Base-by-base conservation (phyloP, 2,329 filamentous ascomycete species). In the Fusarium falciforme region DNA sequence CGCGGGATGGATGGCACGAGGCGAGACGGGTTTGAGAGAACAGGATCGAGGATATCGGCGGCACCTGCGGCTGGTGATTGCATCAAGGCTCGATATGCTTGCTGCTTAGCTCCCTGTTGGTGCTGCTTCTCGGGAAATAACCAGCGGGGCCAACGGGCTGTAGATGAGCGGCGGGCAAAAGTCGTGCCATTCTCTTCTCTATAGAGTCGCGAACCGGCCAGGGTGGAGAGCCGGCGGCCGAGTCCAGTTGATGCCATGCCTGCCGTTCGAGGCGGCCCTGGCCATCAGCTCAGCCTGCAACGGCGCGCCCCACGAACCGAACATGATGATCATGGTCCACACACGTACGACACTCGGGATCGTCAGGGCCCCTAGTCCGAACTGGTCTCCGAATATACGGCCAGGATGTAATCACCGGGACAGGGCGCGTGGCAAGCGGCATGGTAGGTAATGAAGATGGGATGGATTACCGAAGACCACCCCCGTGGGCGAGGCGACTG, bases 231-330 rank as follows among this genome's bases (percentile, higher is more conserved):
- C 14, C 38, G 14, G n/a, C 58, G 93, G 93, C 84, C 94, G 92
- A 14, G 44, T 27, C 3, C 25, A 49, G 83, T 85, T 83, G 93
- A 95, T 77, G 89, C 91, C 81, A 85, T 52, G 47, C 17, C 25
- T 87, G 77, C 93, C 93, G 83, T 96, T 96, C 6, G 93, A 93
- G 59, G 93, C 93, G 88, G 25, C 44, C 44, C 47, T 52, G 47
- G 27, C 6, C 25, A 52, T 93, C 67, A 96, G 87, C 78, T 94
- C 87, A 66, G 89, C 83, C 57, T 84, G 79, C 77, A 83, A 58
- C 16, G 47, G 66, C 7, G 33, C 6, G 35, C 55, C 58, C 40
- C 59, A 60, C 36, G 57, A 47, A 61, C 38, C 14, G n/a, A 35
- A 36, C 54, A 57, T 31, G 49, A 20, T 55, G 27, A 29, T 38